A percentile compares a stretch with the other conserved stretches of the same genome.
phyloP scores from a whole-genome alignment of 257 asterid genomes.

The Rubia yunnanensis region DNA sequence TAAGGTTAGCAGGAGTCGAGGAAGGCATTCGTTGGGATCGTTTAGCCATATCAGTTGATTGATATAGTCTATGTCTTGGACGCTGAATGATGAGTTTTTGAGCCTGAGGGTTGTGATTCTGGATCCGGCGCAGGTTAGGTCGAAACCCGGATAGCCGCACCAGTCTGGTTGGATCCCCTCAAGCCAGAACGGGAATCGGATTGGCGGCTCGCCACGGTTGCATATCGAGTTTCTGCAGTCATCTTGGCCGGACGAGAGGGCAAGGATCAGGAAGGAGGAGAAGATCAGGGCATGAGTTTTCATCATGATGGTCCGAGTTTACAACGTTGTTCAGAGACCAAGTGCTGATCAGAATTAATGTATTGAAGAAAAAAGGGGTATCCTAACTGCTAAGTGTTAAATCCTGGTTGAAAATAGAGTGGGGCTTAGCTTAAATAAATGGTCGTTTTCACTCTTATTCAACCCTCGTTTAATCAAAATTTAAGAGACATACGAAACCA shows the following conservation, averaged over 20 bases:
- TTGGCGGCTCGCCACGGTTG: slow-evolving; percentile 17
- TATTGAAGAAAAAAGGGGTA: too few relatives aligned
- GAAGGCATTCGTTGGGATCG: slow-evolving; percentile 48
- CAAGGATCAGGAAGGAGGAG: not conserved
- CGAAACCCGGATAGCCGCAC: slow-evolving; percentile 56
- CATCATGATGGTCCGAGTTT: too few relatives aligned
- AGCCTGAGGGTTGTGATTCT: slow-evolving; percentile 28
- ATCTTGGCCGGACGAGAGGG: slow-evolving; percentile 13
- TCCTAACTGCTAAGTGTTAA: not conserved
- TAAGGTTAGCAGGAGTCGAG: slow-evolving; percentile 32
- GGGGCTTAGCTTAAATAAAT: not conserved
- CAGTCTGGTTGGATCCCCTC: slow-evolving; percentile 18
- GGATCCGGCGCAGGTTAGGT: slow-evolving; percentile 30
- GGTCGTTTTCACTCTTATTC: not conserved
- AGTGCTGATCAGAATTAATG: too few relatives aligned
- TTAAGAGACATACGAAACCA: too few relatives aligned
- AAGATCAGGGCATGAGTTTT: not conserved
- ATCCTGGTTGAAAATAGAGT: not conserved
- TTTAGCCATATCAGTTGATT: slow-evolving; percentile 41
- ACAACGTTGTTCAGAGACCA: too few relatives aligned
- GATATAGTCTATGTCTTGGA: slow-evolving; percentile 33
- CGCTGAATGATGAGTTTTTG: slow-evolving; percentile 30
- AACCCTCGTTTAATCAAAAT: not conserved
- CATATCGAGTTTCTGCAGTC: slow-evolving; percentile 31
- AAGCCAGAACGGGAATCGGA: slow-evolving; percentile 57